Base-by-base conservation (phyloP, 2,329 filamentous ascomycete species). In the Blastomyces percursus region DNA sequence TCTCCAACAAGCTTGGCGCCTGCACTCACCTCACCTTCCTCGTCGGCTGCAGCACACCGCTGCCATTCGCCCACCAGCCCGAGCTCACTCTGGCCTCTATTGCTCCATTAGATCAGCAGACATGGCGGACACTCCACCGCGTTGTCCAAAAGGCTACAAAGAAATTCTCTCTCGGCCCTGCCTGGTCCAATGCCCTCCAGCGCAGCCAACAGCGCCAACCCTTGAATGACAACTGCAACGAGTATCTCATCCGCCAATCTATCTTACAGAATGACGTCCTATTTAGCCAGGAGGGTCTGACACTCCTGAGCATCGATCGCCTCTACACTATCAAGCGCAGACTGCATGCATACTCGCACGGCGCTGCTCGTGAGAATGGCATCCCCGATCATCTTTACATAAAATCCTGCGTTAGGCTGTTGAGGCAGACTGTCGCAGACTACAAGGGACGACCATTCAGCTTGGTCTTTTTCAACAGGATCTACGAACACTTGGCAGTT, bases 311-410 rank as follows among this genome's bases (percentile, higher is more conserved):
- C 61, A 75, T 78, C 65, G 76, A 79, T 67, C 75, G 76, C 48
- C 75, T 78, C 62, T 78, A 77, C 62, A 77, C 73, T 16, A 73
- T 79, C 64, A 79, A 79, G 64, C 74, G 74, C 38, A 70, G 75
- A 19, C 71, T 79, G 8, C 76, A 72, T 62, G 70, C 75, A 6
- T 70, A 78, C 14, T 75, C 76, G 3, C 66, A 63, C 21, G 61
- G 66, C 46, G 42, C 42, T 11, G 50, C 55, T 2, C 21, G 21
- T 35, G 40, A 57, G 44, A 57, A 59, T 3, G 67, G 68, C 55
- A 69, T 69, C n/a, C 66, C 68, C 24, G 69, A 71, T 3, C 71
- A 74, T 14, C 67, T 72, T 19, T 75, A 72, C 65, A 69, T 78
- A 61, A 69, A 69, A 19, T 77, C 75, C 14, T 78, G 76, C 63